Conservation (phyloP, 345 rosid genomes). For the Lepidium didymum region DNA sequence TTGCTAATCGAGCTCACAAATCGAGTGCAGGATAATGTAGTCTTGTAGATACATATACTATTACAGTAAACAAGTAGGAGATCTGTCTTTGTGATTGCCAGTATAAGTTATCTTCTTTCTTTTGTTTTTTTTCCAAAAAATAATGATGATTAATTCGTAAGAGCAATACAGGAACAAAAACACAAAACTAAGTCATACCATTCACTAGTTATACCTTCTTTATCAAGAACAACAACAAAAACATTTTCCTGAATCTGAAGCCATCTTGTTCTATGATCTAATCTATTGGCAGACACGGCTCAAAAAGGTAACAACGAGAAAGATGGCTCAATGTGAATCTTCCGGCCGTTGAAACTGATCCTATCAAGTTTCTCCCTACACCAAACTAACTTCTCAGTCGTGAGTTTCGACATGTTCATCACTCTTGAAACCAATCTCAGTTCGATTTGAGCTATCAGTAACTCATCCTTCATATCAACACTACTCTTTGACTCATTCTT, state of each 20-base stretch:
- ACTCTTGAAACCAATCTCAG: slow-evolving; percentile 61
- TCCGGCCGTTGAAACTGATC: slow-evolving; percentile 42
- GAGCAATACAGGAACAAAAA: neutral
- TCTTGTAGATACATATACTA: no score
- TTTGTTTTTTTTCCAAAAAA: no score
- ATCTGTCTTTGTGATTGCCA: no score
- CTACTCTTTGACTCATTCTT: slow-evolving; percentile 40
- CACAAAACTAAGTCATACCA: neutral
- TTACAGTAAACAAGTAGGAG: no score
- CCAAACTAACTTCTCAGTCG: slow-evolving; percentile 65
- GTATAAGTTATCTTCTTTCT: no score
- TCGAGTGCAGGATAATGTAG: no score
- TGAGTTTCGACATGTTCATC: slow-evolving; percentile 51
- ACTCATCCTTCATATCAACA: slow-evolving; percentile 27
- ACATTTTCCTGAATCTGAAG: neutral
- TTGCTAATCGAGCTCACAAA: no score
- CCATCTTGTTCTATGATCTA: neutral
- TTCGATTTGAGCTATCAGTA: slow-evolving; percentile 52
- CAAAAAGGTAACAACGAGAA: slow-evolving; percentile 71
- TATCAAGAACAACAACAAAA: slow-evolving; percentile 9
- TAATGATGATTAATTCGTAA: no score
- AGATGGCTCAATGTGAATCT: slow-evolving; percentile 53
- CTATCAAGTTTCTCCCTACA: slow-evolving; percentile 58
- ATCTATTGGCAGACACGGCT: neutral
- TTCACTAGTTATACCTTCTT: neutral